Conservation (phyloP, 257 asterid genomes). For the Solanum chmielewskii region DNA sequence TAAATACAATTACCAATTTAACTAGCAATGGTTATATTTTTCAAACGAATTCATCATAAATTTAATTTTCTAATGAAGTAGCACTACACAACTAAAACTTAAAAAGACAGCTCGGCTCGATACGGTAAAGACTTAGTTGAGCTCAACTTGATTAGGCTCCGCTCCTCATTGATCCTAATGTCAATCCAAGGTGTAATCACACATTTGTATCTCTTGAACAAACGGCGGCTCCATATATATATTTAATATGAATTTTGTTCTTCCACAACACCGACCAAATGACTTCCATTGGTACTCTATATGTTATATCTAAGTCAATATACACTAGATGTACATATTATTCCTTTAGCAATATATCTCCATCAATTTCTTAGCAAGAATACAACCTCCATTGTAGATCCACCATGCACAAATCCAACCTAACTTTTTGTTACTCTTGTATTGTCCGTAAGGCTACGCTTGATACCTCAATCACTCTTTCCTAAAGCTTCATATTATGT, state of each 20-base stretch:
- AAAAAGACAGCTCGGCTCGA: too few relatives aligned
- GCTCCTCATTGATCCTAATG: background rate
- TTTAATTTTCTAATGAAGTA: too few relatives aligned
- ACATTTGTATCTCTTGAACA: background rate
- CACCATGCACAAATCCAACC: background rate
- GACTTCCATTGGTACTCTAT: background rate
- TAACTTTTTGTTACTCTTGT: background rate
- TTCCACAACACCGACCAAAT: background rate
- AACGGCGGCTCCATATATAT: background rate
- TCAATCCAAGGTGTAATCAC: background rate
- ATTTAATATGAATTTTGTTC: background rate
- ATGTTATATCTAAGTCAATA: background rate
- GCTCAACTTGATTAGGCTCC: too few relatives aligned
- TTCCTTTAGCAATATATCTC: background rate
- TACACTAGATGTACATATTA: background rate
- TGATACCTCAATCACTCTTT: background rate
- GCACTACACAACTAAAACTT: too few relatives aligned
- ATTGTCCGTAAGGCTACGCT: background rate
- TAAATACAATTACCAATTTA: too few relatives aligned
- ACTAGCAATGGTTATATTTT: too few relatives aligned
- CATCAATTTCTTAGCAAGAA: background rate
- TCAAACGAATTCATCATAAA: too few relatives aligned
- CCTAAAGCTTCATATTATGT: background rate
- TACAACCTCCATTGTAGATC: background rate
- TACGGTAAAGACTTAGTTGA: too few relatives aligned